Percentiles rank a stretch among this genome's conserved stretches.
Evolutionary conservation across 176 grass and related monocot genomes (phyloP).

Genomic region (Echinochloa phyllopogon): DNA sequence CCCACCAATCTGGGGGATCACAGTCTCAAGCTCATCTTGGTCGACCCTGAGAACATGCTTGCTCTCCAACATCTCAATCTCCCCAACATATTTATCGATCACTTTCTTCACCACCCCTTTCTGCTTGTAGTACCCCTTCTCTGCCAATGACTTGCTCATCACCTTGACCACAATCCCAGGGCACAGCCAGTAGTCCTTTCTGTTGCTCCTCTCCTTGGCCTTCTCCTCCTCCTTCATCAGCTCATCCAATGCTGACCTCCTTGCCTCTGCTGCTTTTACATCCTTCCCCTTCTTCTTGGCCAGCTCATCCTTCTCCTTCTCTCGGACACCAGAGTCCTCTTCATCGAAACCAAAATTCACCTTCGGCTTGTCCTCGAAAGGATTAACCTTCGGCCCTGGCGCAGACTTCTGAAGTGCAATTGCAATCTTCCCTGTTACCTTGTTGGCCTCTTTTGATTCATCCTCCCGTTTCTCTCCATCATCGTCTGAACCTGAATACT

Average conservation of each 20-base stretch:
- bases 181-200: slow-evolving; percentile 95
- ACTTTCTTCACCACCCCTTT: slow-evolving; percentile 80
- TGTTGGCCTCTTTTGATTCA: slow-evolving; percentile 18
- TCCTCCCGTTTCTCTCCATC: neutral
- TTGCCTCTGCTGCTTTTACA: slow-evolving; percentile 32
- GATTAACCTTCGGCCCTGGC: slow-evolving; percentile 46
- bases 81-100: slow-evolving; percentile 82
- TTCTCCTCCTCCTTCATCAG: slow-evolving; percentile 96
- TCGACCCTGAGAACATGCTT: slow-evolving; percentile 92
- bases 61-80: slow-evolving; percentile 90
- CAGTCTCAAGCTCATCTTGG: slow-evolving; percentile 93
- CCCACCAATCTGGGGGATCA: slow-evolving; percentile 90
- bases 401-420: slow-evolving; percentile 60
- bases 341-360: slow-evolving; percentile 77
- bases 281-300: slow-evolving; percentile 55
- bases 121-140: slow-evolving; percentile 94
- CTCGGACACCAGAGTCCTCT: neutral
- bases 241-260: slow-evolving; percentile 72
- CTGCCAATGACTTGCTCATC: slow-evolving; percentile 79
- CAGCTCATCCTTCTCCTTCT: slow-evolving; percentile 17
- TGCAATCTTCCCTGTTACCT: slow-evolving; percentile 58
- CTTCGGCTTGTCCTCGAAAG: slow-evolving; percentile 53
- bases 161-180: slow-evolving; percentile 87
- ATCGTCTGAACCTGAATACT: slow-evolving; percentile 33
- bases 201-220: slow-evolving; percentile 82